Conservation (phyloP, 1,284 basidiomycete genomes). For the Apiotrichum mycotoxinovorans region DNA sequence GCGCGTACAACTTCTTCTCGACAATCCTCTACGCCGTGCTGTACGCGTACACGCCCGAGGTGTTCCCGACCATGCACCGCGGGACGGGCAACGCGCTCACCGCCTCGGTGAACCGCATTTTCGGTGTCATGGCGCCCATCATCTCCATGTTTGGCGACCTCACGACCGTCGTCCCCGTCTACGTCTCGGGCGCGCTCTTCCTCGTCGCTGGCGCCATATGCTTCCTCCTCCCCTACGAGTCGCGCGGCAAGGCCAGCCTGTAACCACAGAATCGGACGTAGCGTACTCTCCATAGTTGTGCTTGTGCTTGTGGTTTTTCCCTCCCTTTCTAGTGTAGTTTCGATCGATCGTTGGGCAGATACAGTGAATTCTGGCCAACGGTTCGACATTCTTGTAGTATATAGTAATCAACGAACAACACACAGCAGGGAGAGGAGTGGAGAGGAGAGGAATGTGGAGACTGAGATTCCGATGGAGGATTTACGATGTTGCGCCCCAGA, state of each 20-base stretch:
- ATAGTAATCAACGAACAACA: too few species aligned
- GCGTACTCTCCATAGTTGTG: too few species aligned
- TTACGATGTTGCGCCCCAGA: too few species aligned
- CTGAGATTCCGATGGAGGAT: too few species aligned
- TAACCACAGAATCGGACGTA: background rate
- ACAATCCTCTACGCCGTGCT: slow-evolving; percentile 41
- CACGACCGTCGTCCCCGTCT: slow-evolving; percentile 63
- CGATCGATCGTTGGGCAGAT: too few species aligned
- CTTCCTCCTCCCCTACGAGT: slow-evolving; percentile 67
- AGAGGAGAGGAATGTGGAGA: too few species aligned
- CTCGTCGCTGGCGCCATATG: slow-evolving; percentile 61
- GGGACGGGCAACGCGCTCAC: slow-evolving; percentile 64
- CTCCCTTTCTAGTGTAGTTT: too few species aligned
- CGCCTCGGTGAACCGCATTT: slow-evolving; percentile 58
- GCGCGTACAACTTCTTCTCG: slow-evolving; percentile 55
- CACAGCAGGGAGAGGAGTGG: too few species aligned
- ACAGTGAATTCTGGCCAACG: too few species aligned
- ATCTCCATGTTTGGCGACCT: slow-evolving; percentile 31
- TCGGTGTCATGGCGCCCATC: slow-evolving; percentile 51
- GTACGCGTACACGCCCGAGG: slow-evolving; percentile 58
- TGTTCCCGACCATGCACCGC: slow-evolving; percentile 63
- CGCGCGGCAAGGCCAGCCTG: slow-evolving; percentile 58
- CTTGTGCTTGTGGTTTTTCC: too few species aligned
- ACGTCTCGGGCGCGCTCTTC: slow-evolving; percentile 64
- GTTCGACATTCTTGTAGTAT: too few species aligned